Evolutionary conservation across 106 monocot species (phyloP).

Genomic region (Dioscorea alata): DNA sequence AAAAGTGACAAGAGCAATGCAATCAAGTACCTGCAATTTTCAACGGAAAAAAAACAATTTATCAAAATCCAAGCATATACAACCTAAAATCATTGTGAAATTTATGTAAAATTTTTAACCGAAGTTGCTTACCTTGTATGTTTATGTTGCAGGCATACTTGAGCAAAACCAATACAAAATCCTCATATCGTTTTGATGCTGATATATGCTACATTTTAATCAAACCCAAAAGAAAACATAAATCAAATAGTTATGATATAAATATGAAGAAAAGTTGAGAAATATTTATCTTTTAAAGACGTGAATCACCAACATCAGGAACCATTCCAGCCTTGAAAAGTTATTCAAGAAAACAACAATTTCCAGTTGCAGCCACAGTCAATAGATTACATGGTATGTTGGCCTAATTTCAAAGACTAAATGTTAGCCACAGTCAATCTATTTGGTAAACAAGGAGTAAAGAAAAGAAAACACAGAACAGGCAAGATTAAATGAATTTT

Average conservation of each 20-base stretch:
- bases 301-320: constrained; percentile 72
- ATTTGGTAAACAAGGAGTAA: no score
- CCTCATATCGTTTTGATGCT: constrained; percentile 74
- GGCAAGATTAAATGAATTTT: no score
- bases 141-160: constrained; percentile 62
- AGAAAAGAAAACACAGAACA: no score
- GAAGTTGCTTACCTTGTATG: constrained; percentile 42
- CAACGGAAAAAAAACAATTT: no score
- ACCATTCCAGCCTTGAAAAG: constrained; percentile 85
- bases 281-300: neutral
- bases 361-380: constrained; percentile 66
- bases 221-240: no score
- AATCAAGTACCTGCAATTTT: no score
- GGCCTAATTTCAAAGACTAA: no score
- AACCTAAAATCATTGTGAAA: neutral
- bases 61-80: neutral
- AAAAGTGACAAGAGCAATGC: no score
- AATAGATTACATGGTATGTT: constrained; percentile 56
- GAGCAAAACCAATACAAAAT: constrained; percentile 67
- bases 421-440: constrained; percentile 20
- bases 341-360: constrained; percentile 68
- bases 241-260: neutral
- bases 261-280: neutral
- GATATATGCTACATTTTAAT: constrained; percentile 56
- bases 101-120: neutral